Percentiles rank a stretch among this genome's conserved stretches.
Conservation (phyloP, 768 basidiomycete genomes). For the Panaeolus papilionaceus region DNA sequence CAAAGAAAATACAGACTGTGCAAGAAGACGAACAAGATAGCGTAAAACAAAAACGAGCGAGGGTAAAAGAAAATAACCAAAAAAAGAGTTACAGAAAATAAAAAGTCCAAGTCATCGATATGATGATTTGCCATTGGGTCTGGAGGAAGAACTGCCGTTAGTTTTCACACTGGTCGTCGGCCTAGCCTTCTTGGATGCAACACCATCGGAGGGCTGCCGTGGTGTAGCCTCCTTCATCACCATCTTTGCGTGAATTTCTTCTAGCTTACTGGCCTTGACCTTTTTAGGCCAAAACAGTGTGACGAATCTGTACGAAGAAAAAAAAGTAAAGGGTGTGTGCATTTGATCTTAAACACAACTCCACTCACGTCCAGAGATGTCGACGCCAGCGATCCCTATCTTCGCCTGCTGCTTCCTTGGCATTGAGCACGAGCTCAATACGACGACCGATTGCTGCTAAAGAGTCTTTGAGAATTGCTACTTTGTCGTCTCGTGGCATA, state of each 20-base stretch:
- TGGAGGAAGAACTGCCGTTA: constrained; percentile 55
- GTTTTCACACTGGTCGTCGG: constrained; percentile 54
- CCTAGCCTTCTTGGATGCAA: constrained; percentile 64
- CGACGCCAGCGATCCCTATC: constrained; percentile 88
- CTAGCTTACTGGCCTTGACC: constrained; percentile 90
- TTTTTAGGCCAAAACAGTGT: constrained; percentile 98
- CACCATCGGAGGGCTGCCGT: constrained; percentile 57
- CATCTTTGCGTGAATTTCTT: constrained; percentile 97
- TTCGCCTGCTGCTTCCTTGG: constrained; percentile 80
- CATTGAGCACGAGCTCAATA: constrained; percentile 82
- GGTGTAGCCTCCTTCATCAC: constrained; percentile 84
- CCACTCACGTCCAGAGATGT: constrained; percentile 94
- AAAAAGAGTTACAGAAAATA: constrained; percentile 23
- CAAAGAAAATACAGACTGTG: constrained; percentile 20
- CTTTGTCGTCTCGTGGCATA: constrained; percentile 95
- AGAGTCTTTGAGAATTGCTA: constrained; percentile 94
- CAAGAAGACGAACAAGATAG: constrained; percentile 26
- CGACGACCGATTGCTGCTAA: constrained; percentile 91
- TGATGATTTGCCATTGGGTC: constrained; percentile 63
- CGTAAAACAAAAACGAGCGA: constrained; percentile 24
- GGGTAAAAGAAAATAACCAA: constrained; percentile 29
- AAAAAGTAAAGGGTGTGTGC: constrained; percentile 1
- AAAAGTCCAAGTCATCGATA: constrained; percentile 51
- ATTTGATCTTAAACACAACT: constrained; percentile 1
- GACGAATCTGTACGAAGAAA: constrained; percentile 68